Evolutionary conservation across 176 grass and related monocot genomes (phyloP).

Genomic region (Poa pratensis): DNA sequence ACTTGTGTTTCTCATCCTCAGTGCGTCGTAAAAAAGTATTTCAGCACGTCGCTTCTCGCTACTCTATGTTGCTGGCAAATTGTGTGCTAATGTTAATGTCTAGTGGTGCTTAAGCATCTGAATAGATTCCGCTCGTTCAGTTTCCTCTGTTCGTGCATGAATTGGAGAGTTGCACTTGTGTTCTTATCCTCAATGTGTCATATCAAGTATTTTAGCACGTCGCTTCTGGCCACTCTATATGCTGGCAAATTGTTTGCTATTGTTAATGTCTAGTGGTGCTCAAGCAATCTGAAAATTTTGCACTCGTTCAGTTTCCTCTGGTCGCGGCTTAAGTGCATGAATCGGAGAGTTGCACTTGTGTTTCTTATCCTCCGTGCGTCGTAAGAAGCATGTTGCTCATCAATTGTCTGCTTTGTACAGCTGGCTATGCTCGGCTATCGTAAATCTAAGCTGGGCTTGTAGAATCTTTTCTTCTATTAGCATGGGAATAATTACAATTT

Average conservation of each 20-base stretch:
- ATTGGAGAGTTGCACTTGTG: neutral
- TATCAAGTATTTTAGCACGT: neutral
- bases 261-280: neutral
- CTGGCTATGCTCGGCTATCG: neutral
- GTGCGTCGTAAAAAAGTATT: neutral
- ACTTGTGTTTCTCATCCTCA: neutral
- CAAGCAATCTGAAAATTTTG: neutral
- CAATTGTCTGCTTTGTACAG: neutral
- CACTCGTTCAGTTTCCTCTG: neutral
- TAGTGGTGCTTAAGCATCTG: neutral
- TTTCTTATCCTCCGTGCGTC: neutral
- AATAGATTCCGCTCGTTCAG: neutral
- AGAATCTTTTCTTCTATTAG: neutral
- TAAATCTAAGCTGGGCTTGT: neutral
- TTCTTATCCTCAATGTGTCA: neutral
- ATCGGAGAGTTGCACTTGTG: neutral
- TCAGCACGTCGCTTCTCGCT: neutral
- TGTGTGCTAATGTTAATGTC: slow-evolving; percentile 23
- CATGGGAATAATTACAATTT: neutral
- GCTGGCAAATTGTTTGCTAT: neutral
- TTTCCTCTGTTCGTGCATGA: neutral
- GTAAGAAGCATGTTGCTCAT: neutral
- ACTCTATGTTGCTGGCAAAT: slow-evolving; percentile 25
- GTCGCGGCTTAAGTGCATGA: neutral
- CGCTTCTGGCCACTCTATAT: slow-evolving; percentile 1